These are phyloP conservation scores for Colletotrichum navitas DNA, from an alignment of 2,329 filamentous ascomycete species.

Conservation along the genomic window DNA sequence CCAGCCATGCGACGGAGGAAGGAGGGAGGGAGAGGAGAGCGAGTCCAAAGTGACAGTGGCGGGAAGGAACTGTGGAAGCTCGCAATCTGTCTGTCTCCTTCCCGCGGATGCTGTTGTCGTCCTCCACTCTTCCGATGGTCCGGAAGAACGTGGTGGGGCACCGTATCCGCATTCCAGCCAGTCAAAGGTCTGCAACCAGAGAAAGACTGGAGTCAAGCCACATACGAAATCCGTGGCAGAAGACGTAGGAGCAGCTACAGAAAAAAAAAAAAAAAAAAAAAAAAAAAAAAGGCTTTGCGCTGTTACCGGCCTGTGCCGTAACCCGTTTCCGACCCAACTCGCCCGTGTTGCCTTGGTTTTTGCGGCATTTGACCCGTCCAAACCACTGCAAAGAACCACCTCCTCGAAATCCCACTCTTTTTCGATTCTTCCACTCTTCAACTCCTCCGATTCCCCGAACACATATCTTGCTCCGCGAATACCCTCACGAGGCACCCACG, in stretches of 20 bases:
- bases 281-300: background rate
- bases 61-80: slow-evolving; percentile 21
- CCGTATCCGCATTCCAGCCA: background rate
- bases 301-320: slow-evolving; percentile 13
- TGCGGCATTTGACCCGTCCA: slow-evolving; percentile 37
- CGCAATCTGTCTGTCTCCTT: slow-evolving; percentile 26
- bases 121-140: slow-evolving; percentile 31
- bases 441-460: slow-evolving; percentile 25
- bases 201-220: slow-evolving; percentile 15
- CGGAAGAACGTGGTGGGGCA: slow-evolving; percentile 15
- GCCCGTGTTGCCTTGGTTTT: slow-evolving; percentile 21
- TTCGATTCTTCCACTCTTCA: slow-evolving; percentile 22
- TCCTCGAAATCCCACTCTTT: slow-evolving; percentile 36
- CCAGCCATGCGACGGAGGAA: slow-evolving; percentile 1
- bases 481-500: slow-evolving; percentile 37
- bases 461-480: slow-evolving; percentile 33
- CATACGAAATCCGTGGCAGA: slow-evolving; percentile 23
- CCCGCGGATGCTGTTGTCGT: slow-evolving; percentile 29
- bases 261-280: background rate
- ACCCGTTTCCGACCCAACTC: slow-evolving; percentile 16
- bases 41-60: background rate
- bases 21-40: background rate
- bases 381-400: slow-evolving; percentile 13
- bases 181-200: slow-evolving; percentile 9
- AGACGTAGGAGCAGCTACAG: background rate